phyloP scores from a whole-genome alignment of 2,329 filamentous ascomycete species.

The Clarireedia hainanense region DNA sequence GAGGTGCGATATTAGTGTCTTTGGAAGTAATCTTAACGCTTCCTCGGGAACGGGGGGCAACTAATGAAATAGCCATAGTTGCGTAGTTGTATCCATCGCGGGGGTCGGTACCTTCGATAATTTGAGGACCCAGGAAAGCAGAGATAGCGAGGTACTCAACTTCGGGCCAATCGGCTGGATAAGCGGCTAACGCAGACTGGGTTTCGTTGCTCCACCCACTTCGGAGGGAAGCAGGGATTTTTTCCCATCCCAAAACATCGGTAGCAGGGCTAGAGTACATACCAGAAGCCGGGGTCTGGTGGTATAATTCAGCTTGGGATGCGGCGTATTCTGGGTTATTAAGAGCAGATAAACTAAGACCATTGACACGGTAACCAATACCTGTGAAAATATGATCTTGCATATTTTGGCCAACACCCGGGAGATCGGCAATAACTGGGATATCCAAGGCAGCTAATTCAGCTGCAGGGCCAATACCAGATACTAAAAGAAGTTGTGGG shows the following conservation, averaged over 20 bases:
- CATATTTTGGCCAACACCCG: constrained; percentile 43
- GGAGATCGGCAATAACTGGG: constrained; percentile 35
- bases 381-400: constrained; percentile 31
- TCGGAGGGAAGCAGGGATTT: constrained; percentile 10
- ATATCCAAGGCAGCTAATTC: constrained; percentile 38
- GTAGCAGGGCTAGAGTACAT: constrained; percentile 6
- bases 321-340: background rate
- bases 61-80: constrained; percentile 25
- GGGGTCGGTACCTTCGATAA: constrained; percentile 2
- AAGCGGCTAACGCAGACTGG: background rate
- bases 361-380: constrained; percentile 7
- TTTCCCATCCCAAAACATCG: constrained; percentile 16
- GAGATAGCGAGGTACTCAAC: constrained; percentile 15
- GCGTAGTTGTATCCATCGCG: constrained; percentile 8
- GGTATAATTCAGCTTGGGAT: background rate
- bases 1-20: constrained; percentile 32
- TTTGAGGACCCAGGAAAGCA: constrained; percentile 2
- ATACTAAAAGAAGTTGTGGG: constrained; percentile 40
- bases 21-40: constrained; percentile 35
- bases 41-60: constrained; percentile 37
- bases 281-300: background rate
- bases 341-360: constrained; percentile 1
- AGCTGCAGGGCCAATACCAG: constrained; percentile 36
- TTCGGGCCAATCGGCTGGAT: constrained; percentile 19
- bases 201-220: constrained; percentile 1